Evolutionary conservation across 805 yeast species (phyloP), one percentile per base, ranked within the genome.

Genomic region (Nematodospora valgi): DNA sequence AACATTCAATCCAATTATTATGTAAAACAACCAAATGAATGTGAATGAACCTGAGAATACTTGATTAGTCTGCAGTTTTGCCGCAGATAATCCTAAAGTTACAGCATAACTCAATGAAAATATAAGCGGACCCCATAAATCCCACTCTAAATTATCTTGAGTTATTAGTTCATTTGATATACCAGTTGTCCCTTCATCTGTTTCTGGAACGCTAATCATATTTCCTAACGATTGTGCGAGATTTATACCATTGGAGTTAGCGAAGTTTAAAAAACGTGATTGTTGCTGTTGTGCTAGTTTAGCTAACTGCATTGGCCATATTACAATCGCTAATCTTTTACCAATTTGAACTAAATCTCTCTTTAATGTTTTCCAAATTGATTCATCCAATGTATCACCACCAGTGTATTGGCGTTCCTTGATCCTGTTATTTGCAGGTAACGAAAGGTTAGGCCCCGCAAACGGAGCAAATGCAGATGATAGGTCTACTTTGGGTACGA

Each of bases 371-470:
- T 67, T 60, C 49, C 64, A 52, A 6, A 81, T 81, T 0, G 87
- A 85, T 56, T 81, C 88, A 49, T 82, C 86, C 9, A 81, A 58
- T 2, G 88, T 81, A 49, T 81, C 83, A 19, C 85, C 84, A 2
- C 87, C 87, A 14, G 77, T 53, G 49, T 70, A 78, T 42, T 74
- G 80, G 31, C 76, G 61, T 49, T 76, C 81, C 29, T 52, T 47
- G 25, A 64, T 48, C 23, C 47, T 53, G 38, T 49, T 56, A 37
- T 49, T 49, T 3, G 45, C 52, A 3, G 47, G 38, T 33, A 49
- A 44, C 11, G 35, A 30, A 4, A 47, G 38, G 21, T 41, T 44
- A n/a, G n/a, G n/a, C 5, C 43, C 22, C 5, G 56, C 46, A 34
- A 62, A 62, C 11, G 66, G 63, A 2, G 59, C 47, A 40, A 61